These are phyloP conservation scores for Phytophthora parvispora DNA, from an alignment of 352 stramenopile species.

Conservation along the genomic window DNA sequence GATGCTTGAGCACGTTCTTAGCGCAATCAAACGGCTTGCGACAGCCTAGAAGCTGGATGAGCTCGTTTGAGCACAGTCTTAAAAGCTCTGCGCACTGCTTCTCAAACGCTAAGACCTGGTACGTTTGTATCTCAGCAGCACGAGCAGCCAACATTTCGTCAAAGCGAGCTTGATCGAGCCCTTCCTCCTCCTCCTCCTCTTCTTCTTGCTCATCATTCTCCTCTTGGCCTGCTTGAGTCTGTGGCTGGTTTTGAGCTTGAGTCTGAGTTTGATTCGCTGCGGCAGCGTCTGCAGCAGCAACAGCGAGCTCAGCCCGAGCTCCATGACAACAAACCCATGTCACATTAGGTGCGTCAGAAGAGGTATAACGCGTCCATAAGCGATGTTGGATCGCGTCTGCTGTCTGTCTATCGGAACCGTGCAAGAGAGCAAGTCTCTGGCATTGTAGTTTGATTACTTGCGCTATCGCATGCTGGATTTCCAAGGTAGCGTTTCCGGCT, in stretches of 20 bases:
- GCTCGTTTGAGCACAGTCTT: conserved; percentile 58
- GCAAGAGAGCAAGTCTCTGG: conserved; percentile 53
- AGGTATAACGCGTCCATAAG: conserved; percentile 69
- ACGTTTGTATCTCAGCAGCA: conserved; percentile 33
- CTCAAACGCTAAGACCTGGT: conserved; percentile 59
- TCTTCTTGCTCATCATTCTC: conserved; percentile 14
- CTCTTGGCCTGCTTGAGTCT: conserved; percentile 7
- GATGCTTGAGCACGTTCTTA: conserved; percentile 71
- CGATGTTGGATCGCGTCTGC: conserved; percentile 24
- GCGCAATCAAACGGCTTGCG: conserved; percentile 52
- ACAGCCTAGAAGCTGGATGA: conserved; percentile 69
- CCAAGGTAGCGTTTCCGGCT: conserved; percentile 2
- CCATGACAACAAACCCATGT: conserved; percentile 67
- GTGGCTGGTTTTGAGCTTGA: conserved; percentile 17
- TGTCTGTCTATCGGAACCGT: conserved; percentile 31
- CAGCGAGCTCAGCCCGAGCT: conserved; percentile 18
- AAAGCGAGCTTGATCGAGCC: conserved; percentile 22
- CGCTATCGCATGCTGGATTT: conserved; percentile 34
- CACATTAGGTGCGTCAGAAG: conserved; percentile 26
- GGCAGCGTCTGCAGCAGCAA: conserved; percentile 17
- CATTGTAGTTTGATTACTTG: conserved; percentile 49
- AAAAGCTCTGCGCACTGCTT: conserved; percentile 49
- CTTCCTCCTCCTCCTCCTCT: conserved; percentile 19
- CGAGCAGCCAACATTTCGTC: conserved; percentile 38
- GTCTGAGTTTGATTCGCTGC: conserved; percentile 15